These are phyloP conservation scores for Colletotrichum sp. DNA, from an alignment of 2,329 filamentous ascomycete genomes.

Conservation along the genomic window DNA sequence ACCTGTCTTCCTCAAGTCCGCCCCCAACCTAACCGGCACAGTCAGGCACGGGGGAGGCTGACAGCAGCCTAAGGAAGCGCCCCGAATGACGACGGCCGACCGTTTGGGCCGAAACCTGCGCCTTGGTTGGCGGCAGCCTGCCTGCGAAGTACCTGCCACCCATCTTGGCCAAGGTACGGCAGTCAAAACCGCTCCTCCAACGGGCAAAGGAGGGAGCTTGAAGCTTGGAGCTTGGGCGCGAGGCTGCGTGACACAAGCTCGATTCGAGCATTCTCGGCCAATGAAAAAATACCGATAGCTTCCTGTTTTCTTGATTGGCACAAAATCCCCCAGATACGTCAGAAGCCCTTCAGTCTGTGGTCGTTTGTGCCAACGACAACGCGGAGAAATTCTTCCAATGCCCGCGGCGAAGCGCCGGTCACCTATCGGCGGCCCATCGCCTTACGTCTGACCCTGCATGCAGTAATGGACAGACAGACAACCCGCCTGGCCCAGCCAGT, in stretches of 20 bases:
- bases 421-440: slow-evolving; percentile 21
- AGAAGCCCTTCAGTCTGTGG: neutral
- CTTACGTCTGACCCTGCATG: slow-evolving; percentile 23
- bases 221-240: neutral
- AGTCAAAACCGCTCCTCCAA: neutral
- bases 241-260: slow-evolving; percentile 18
- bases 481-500: neutral
- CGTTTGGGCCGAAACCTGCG: slow-evolving; percentile 12
- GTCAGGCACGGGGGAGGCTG: slow-evolving; percentile 32
- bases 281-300: neutral
- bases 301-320: slow-evolving; percentile 11
- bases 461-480: slow-evolving; percentile 4
- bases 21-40: neutral
- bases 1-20: slow-evolving; percentile 1
- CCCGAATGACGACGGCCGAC: neutral
- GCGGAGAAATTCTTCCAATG: slow-evolving; percentile 21
- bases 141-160: neutral
- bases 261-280: neutral
- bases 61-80: slow-evolving; percentile 26
- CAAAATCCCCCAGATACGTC: neutral
- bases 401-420: neutral
- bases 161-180: neutral
- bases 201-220: neutral
- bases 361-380: neutral
- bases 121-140: slow-evolving; percentile 1